phyloP scores from a whole-genome alignment of 148 eudicot species.

The Nyssa sinensis region DNA sequence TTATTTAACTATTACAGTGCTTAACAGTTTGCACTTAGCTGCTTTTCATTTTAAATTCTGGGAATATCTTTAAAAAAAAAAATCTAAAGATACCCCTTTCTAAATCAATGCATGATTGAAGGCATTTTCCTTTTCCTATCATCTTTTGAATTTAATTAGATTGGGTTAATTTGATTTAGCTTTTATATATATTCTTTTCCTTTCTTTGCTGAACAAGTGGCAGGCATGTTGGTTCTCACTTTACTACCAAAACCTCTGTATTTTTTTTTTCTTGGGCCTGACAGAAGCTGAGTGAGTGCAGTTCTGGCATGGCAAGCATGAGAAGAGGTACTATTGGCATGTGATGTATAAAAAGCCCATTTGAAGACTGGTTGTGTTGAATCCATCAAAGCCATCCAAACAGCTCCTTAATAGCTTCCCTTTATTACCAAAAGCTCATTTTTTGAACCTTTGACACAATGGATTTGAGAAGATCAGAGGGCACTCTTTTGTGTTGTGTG shows the following conservation, averaged over 20 bases:
- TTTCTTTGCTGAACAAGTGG: conserved; percentile 41
- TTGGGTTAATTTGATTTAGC: conserved; percentile 14
- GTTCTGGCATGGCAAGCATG: conserved; percentile 28
- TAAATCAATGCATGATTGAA: conserved; percentile 55
- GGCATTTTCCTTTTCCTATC: conserved; percentile 36
- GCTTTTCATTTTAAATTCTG: conserved; percentile 20
- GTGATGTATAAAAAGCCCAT: no score
- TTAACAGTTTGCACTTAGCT: conserved; percentile 33
- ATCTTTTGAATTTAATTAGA: conserved; percentile 34
- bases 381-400: conserved; percentile 17
- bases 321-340: conserved; percentile 13
- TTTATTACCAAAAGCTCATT: conserved; percentile 17
- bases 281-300: conserved; percentile 41
- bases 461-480: conserved; percentile 25
- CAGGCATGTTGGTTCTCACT: conserved; percentile 52
- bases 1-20: conserved; percentile 23
- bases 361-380: conserved; percentile 14
- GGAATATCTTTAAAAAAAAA: conserved; percentile 13
- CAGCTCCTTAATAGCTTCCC: no score
- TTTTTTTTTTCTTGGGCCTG: conserved; percentile 32
- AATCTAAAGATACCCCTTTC: conserved; percentile 17
- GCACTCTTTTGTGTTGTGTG: conserved; percentile 31
- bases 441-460: conserved; percentile 28
- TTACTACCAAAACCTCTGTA: conserved; percentile 34
- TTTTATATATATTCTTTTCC: conserved; percentile 33